Evolutionary conservation across 2,329 filamentous ascomycete species (phyloP).

Genomic region (Xylariaceae sp.): DNA sequence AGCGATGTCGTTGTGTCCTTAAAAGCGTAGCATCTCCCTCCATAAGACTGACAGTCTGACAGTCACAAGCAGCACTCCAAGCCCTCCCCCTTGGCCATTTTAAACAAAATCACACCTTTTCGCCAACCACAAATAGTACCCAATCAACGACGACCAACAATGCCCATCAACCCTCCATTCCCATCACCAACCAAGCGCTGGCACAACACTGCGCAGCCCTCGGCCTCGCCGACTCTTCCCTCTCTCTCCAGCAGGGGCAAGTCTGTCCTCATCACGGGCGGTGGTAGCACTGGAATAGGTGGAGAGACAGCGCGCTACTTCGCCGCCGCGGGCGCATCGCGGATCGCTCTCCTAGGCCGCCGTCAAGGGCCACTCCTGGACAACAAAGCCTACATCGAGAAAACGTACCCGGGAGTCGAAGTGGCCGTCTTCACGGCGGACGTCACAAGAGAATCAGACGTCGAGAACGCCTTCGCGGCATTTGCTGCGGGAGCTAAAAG

Average conservation of each 20-base stretch:
- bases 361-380: constrained; percentile 29
- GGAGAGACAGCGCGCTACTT: constrained; percentile 37
- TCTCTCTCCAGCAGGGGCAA: constrained; percentile 36
- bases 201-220: constrained; percentile 31
- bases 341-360: constrained; percentile 40
- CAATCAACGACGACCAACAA: background rate
- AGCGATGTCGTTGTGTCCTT: background rate
- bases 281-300: constrained; percentile 40
- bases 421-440: constrained; percentile 31
- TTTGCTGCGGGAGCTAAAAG: constrained; percentile 25
- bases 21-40: no score
- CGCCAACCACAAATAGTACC: background rate
- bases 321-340: constrained; percentile 38
- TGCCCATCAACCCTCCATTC: constrained; percentile 8
- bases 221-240: constrained; percentile 35
- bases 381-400: constrained; percentile 33
- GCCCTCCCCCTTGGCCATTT: no score
- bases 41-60: no score
- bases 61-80: no score
- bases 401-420: constrained; percentile 31
- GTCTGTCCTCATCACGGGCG: constrained; percentile 39
- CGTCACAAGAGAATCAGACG: constrained; percentile 26
- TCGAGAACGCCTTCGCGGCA: constrained; percentile 31
- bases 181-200: constrained; percentile 34
- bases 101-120: background rate